Conservation (phyloP, 2,329 filamentous ascomycete species). For the Aurifilum marmelostoma region DNA sequence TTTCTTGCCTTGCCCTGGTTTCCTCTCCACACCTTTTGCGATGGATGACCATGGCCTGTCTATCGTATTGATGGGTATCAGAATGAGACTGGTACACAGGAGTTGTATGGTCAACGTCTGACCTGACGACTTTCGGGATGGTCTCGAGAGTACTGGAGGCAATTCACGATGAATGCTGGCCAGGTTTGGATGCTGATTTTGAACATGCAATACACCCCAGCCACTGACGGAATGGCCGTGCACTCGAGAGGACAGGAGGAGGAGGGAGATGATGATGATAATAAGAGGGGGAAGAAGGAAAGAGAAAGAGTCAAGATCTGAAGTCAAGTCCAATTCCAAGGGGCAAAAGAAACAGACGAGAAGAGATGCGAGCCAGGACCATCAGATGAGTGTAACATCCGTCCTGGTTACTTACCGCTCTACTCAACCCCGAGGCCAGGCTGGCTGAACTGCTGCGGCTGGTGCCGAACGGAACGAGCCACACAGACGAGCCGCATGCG, state of each 20-base stretch:
- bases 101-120: no score
- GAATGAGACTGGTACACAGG: no score
- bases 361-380: not conserved
- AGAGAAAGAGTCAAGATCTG: not conserved
- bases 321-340: not conserved
- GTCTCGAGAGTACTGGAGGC: no score
- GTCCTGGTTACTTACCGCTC: not conserved
- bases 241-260: not conserved
- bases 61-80: no score
- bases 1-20: not conserved
- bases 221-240: not conserved
- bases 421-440: not conserved
- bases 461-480: slow-evolving; percentile 9
- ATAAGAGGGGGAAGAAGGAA: not conserved
- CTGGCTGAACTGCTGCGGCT: slow-evolving; percentile 5
- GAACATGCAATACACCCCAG: no score
- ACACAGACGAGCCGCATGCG: slow-evolving; percentile 6
- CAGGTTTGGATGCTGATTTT: no score
- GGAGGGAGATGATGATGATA: not conserved
- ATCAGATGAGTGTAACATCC: not conserved
- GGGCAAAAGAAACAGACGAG: not conserved
- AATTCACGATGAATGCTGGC: no score
- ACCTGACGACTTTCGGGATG: no score
- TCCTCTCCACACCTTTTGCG: no score
- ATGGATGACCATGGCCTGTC: no score